Conservation (phyloP, 768 basidiomycete species). For the Pisolithus albus region DNA sequence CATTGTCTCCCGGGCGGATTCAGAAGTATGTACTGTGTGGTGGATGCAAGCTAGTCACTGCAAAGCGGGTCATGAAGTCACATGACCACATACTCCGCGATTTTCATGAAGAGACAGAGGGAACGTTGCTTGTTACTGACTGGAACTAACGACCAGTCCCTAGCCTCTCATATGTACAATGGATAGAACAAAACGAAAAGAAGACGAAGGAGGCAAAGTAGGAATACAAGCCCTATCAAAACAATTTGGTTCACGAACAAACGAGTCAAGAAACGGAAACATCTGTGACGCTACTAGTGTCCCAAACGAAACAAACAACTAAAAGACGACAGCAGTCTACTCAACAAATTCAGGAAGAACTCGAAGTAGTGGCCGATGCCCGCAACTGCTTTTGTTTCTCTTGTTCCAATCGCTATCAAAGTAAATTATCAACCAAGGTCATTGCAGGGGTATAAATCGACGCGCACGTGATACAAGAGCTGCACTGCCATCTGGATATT, state of each 20-base stretch:
- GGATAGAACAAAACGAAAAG: background rate
- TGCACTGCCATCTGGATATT: conserved; percentile 98
- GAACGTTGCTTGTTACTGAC: too few relatives aligned
- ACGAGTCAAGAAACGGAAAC: background rate
- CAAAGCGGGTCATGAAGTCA: too few relatives aligned
- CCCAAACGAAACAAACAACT: conserved; percentile 1
- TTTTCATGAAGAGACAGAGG: too few relatives aligned
- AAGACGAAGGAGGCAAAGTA: background rate
- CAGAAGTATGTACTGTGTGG: too few relatives aligned
- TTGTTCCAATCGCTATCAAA: conserved; percentile 70
- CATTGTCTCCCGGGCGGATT: background rate
- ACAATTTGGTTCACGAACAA: background rate
- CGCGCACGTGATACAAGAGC: conserved; percentile 74
- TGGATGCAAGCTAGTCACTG: too few relatives aligned
- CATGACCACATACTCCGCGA: too few relatives aligned
- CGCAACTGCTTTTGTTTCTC: conserved; percentile 81
- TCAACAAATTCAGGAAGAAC: conserved; percentile 17
- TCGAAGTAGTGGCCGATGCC: conserved; percentile 20
- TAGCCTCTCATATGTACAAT: background rate
- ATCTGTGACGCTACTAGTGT: background rate
- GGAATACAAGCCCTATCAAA: background rate
- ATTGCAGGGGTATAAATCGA: background rate
- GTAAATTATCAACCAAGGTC: conserved; percentile 3
- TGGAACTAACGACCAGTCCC: too few relatives aligned
- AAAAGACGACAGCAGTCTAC: background rate